Base-by-base conservation (phyloP, 345 rosid species). In the Ricinus communis region DNA sequence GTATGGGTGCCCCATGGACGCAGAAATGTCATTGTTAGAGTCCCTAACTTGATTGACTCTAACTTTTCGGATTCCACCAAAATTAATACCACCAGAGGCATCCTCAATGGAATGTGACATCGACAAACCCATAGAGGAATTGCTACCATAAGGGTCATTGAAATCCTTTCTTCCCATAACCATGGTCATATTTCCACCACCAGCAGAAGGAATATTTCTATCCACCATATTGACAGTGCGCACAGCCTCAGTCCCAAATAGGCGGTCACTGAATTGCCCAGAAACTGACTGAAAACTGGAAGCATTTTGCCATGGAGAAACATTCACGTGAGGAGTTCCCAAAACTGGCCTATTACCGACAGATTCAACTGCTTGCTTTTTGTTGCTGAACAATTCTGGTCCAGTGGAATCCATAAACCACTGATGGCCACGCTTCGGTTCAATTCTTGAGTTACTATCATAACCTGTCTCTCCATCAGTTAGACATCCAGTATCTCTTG, bases 381-480 rank as follows among this genome's bases (percentile, higher is more conserved):
- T 88, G 75, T 79, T 84, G 84, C 82, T 68, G 65, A 82, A 79
- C 28, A 54, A 52, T 73, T 88, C 88, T 28, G 82, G 66, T 22
- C 63, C 75, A 38, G 74, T 19, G 43, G 74, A 68, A 78, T 86
- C 88, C 77, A 71, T 72, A 80, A 84, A 76, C 88, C 88, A 86
- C 60, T 78, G 85, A 80, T 84, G 83, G 33, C 79, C 58, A 28
- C 86, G 87, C 82, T 88, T 88, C 71, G 85, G 77, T 75, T 88
- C 87, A 62, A 69, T 51, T 75, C 81, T 78, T 65, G 86, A 45
- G 50, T 86, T 72, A 81, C 70, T 80, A 63, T 76, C 85, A 40
- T 72, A 81, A 62, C 16, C 71, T 49, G 81, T 82, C 62, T 85
- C 87, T 65, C 76, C 89, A 70, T 81, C 76, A 67, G 83, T 62